Evolutionary conservation across 495 filamentous ascomycete genomes (phyloP).

Genomic region (Hypoxylon cercidicola): DNA sequence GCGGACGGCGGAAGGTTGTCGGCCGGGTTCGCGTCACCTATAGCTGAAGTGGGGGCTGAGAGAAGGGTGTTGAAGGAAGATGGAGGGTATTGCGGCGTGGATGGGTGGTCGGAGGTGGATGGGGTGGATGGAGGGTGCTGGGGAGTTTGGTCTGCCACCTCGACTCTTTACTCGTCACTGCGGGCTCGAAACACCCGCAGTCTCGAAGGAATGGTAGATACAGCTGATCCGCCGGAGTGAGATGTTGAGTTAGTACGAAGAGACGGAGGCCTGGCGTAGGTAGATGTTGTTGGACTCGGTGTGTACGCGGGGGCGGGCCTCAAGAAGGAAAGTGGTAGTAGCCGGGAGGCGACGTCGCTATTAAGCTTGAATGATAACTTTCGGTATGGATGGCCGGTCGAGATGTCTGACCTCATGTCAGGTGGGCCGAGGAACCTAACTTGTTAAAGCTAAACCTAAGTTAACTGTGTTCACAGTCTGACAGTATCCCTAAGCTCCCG

Average conservation of each 20-base stretch:
- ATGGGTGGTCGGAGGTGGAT: conserved; percentile 57
- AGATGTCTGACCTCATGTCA: conserved; percentile 46
- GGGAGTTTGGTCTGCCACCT: conserved; percentile 59
- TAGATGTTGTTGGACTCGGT: conserved; percentile 1
- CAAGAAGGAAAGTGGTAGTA: conserved; percentile 18
- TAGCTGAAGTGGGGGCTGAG: conserved; percentile 47
- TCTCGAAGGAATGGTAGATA: conserved; percentile 33
- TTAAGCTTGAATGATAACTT: conserved; percentile 40
- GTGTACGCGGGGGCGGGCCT: conserved; percentile 13
- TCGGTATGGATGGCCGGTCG: conserved; percentile 28
- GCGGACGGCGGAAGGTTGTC: conserved; percentile 22
- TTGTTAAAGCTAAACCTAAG: conserved; percentile 14
- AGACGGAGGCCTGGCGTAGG: conserved; percentile 13
- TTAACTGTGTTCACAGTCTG: conserved; percentile 13
- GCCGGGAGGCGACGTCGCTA: conserved; percentile 28
- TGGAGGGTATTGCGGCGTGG: conserved; percentile 52
- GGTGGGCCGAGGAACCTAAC: conserved; percentile 36
- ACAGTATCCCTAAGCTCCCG: conserved; percentile 15
- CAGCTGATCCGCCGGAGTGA: conserved; percentile 22
- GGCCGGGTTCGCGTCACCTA: conserved; percentile 26
- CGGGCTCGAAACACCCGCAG: conserved; percentile 45
- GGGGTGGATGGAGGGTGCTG: conserved; percentile 44
- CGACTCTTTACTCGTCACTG: conserved; percentile 48
- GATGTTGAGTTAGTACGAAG: conserved; percentile 5
- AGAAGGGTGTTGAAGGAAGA: conserved; percentile 50